Conservation (phyloP, 495 filamentous ascomycete species). For the Sporormia fimetaria region DNA sequence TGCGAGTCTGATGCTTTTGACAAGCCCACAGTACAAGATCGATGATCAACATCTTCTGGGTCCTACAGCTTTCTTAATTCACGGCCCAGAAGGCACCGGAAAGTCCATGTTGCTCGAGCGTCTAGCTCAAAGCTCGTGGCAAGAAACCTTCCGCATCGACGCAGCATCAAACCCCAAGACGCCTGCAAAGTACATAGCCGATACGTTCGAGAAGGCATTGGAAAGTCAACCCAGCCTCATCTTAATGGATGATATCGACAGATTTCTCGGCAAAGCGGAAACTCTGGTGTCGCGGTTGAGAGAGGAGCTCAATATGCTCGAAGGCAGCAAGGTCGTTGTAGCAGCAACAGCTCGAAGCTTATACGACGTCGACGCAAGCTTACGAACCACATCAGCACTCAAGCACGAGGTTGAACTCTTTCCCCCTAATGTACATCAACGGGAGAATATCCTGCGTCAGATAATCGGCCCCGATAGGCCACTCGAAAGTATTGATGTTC, state of each 20-base stretch:
- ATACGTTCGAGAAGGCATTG: slow-evolving; percentile 60
- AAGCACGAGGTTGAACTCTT: slow-evolving; percentile 65
- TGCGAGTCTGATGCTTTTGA: slow-evolving; percentile 50
- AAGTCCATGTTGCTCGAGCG: slow-evolving; percentile 61
- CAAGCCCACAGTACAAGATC: slow-evolving; percentile 36
- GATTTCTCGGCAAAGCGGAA: slow-evolving; percentile 52
- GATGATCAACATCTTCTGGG: slow-evolving; percentile 30
- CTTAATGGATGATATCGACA: slow-evolving; percentile 71
- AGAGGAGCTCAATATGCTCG: slow-evolving; percentile 36
- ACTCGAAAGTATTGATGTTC: slow-evolving; percentile 26
- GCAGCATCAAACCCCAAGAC: slow-evolving; percentile 34
- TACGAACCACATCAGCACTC: slow-evolving; percentile 14
- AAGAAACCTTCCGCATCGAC: slow-evolving; percentile 50
- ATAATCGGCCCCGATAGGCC: slow-evolving; percentile 5
- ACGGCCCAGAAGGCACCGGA: slow-evolving; percentile 75
- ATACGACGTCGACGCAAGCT: slow-evolving; percentile 63
- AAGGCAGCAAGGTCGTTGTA: slow-evolving; percentile 45
- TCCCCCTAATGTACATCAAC: slow-evolving; percentile 47
- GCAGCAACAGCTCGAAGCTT: slow-evolving; percentile 63
- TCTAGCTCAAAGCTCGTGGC: slow-evolving; percentile 59
- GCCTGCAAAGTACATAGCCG: slow-evolving; percentile 39
- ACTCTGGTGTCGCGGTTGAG: slow-evolving; percentile 29
- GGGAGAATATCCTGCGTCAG: slow-evolving; percentile 51
- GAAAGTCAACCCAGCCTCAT: slow-evolving; percentile 68
- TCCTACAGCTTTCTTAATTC: slow-evolving; percentile 47